Percentiles rank a stretch among this genome's conserved stretches.
phyloP scores from a whole-genome alignment of 345 rosid species.

The Brassica nigra region DNA sequence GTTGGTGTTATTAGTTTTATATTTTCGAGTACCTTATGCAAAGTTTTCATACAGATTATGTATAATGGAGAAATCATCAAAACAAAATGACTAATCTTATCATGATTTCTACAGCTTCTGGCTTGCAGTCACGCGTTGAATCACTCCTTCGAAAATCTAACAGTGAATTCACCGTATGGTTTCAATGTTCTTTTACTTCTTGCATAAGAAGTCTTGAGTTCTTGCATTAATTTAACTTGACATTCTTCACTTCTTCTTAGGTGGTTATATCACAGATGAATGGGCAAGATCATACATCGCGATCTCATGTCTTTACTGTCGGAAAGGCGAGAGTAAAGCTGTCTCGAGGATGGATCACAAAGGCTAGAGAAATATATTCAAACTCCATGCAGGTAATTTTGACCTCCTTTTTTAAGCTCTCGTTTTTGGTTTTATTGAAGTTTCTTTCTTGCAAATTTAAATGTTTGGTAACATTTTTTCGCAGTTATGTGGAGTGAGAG shows the following conservation, averaged over 20 bases:
- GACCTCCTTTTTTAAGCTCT: neutral
- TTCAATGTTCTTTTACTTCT: neutral
- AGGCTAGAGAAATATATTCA: slow-evolving; percentile 91
- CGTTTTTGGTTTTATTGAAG: slow-evolving; percentile 12
- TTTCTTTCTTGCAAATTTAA: slow-evolving; percentile 12
- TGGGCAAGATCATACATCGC: slow-evolving; percentile 78
- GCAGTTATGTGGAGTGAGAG: slow-evolving; percentile 85
- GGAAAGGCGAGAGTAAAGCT: slow-evolving; percentile 94
- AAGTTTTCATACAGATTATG: neutral
- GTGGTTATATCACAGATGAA: slow-evolving; percentile 84
- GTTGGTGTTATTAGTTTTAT: slow-evolving; percentile 42
- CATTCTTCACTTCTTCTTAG: slow-evolving; percentile 38
- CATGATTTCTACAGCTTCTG: slow-evolving; percentile 59
- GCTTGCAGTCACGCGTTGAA: slow-evolving; percentile 69
- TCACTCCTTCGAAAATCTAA: slow-evolving; percentile 80
- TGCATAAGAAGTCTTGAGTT: neutral
- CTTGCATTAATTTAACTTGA: neutral
- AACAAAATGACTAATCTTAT: slow-evolving; percentile 14
- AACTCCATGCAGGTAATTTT: slow-evolving; percentile 73
- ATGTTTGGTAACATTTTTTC: slow-evolving; percentile 10
- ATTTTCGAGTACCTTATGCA: neutral
- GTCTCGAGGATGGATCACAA: slow-evolving; percentile 96
- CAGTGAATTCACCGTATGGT: slow-evolving; percentile 77
- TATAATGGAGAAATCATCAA: no score
- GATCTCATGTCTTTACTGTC: slow-evolving; percentile 69